Evolutionary conservation across 768 basidiomycete species (phyloP).

Genomic region (Tylopilus felleus): DNA sequence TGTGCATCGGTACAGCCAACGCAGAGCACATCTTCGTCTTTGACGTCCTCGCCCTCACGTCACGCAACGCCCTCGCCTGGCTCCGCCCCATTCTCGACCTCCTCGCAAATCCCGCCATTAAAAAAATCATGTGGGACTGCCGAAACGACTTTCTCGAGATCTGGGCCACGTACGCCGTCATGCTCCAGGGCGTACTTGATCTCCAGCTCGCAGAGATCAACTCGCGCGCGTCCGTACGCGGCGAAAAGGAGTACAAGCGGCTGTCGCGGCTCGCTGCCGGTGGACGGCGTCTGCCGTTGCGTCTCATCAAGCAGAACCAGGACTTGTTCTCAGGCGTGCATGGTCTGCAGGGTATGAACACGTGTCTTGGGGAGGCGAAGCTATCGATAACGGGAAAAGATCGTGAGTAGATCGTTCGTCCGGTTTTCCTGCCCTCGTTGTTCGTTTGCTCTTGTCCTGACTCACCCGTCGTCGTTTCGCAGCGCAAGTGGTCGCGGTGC

Average conservation of each 20-base stretch:
- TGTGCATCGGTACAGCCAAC: slow-evolving; percentile 33
- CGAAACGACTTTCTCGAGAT: slow-evolving; percentile 41
- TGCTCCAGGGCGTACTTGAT: slow-evolving; percentile 35
- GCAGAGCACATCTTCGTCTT: slow-evolving; percentile 36
- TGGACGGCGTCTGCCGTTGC: slow-evolving; percentile 23
- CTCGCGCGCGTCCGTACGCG: slow-evolving; percentile 24
- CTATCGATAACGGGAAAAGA: slow-evolving; percentile 31
- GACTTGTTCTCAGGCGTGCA: slow-evolving; percentile 32
- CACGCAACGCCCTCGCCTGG: slow-evolving; percentile 12
- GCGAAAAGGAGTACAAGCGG: slow-evolving; percentile 28
- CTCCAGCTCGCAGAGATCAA: slow-evolving; percentile 40
- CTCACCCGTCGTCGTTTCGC: background rate
- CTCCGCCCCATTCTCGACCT: slow-evolving; percentile 27
- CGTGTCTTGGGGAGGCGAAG: slow-evolving; percentile 27
- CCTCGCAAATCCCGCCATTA: slow-evolving; percentile 27
- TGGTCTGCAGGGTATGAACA: slow-evolving; percentile 35
- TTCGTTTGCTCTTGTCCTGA: background rate
- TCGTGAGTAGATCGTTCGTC: slow-evolving; percentile 23
- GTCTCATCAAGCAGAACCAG: slow-evolving; percentile 23
- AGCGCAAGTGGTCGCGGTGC: slow-evolving; percentile 39
- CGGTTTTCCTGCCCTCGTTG: background rate
- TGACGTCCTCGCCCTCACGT: slow-evolving; percentile 32
- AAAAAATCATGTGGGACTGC: slow-evolving; percentile 44
- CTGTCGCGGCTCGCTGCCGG: slow-evolving; percentile 24
- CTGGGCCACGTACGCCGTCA: slow-evolving; percentile 23